Evolutionary conservation across 441 rosid species (phyloP), one percentile per base, ranked within the genome.

Genomic region (Monsonia emarginata): DNA sequence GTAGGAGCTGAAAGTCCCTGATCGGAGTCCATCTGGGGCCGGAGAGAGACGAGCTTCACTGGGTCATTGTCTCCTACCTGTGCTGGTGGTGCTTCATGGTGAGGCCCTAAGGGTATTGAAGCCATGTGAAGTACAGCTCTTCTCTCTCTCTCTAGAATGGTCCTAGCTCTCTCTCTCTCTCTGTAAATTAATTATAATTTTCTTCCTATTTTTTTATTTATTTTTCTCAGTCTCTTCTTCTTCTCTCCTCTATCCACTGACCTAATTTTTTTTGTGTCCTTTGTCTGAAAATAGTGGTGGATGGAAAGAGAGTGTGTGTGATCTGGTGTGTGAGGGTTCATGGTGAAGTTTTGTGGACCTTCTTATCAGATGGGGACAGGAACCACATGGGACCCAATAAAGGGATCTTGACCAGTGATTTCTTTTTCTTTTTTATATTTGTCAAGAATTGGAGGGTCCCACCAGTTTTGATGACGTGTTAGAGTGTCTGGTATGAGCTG

Each of bases 51-150:
- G 58, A 25, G 69, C 74, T 74, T 82, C 36, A 40, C 54, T 22
- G 74, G 68, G 69, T 82, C 81, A 57, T 72, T 77, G 72, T 76
- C 75, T 58, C 63, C 56, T 48, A 10, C 30, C 38, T 7, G 38
- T 62, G 65, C 66, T 72, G 81, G 75, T 69, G 80, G 65, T 78
- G 76, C 32, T 69, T 67, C 74, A 54, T 63, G 74, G 46, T 28
- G 75, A 74, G 78, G 77, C 78, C 82, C 77, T 76, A 63, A 65
- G 66, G 82, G 82, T 66, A 77, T 66, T 1, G 86, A 78, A 64
- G 86, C 77, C 88, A 84, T 82, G 81, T 77, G 85, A 72, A 71
- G 76, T 69, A 60, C 82, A 68, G 76, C 81, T 74, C 74, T 18
- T 50, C 54, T 34, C 46, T 46, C 64, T 58, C 56, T 66, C 50